Percentiles rank a stretch among this genome's conserved stretches.
Evolutionary conservation across 805 yeast genomes (phyloP).

Genomic region (Candida tallmaniae): DNA sequence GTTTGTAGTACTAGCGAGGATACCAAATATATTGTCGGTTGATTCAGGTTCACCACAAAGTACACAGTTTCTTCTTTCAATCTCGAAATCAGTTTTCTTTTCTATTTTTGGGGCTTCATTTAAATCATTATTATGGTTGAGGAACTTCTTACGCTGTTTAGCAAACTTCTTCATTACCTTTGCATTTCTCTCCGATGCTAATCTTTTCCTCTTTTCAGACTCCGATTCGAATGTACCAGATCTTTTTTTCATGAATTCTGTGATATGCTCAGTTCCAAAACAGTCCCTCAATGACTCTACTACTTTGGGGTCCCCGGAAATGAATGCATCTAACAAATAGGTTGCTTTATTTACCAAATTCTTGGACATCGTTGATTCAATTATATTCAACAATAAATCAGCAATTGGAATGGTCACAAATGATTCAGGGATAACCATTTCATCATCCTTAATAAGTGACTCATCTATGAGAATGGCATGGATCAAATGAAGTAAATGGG

Average conservation of each 20-base stretch:
- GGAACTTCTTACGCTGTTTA: conserved; percentile 45
- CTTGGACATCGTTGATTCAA: conserved; percentile 48
- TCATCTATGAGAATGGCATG: conserved; percentile 61
- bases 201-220: conserved; percentile 47
- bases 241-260: conserved; percentile 45
- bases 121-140: conserved; percentile 31
- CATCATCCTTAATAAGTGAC: conserved; percentile 12
- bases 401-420: conserved; percentile 55
- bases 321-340: conserved; percentile 45
- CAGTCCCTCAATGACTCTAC: conserved; percentile 48
- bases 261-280: conserved; percentile 54
- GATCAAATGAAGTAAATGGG: conserved; percentile 60
- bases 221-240: conserved; percentile 44
- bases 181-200: conserved; percentile 60
- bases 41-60: conserved; percentile 54
- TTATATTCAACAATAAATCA: conserved; percentile 49
- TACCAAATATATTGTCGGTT: conserved; percentile 46
- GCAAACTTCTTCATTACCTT: conserved; percentile 60
- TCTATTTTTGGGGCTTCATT: conserved; percentile 4
- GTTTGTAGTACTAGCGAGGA: conserved; percentile 47
- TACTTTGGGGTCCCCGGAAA: conserved; percentile 46
- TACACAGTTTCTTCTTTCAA: conserved; percentile 43
- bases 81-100: conserved; percentile 8
- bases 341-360: conserved; percentile 53
- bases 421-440: conserved; percentile 34